A percentile compares a stretch with the other conserved stretches of the same genome.
phyloP scores from a whole-genome alignment of 805 yeast species.

The Wickerhamiella bombiphila region DNA sequence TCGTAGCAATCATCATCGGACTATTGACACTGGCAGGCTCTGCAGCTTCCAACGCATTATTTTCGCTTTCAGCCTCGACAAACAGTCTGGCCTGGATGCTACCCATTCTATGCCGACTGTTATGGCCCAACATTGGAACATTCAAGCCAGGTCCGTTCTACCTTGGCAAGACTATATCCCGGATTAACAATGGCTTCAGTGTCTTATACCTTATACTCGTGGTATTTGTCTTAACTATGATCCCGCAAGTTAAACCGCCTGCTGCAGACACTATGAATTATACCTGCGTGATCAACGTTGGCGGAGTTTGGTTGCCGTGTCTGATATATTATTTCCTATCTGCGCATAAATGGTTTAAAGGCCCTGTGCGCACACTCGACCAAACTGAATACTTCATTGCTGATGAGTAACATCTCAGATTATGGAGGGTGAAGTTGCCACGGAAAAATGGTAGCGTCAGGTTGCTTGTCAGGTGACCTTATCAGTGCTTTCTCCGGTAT shows the following conservation, averaged over 20 bases:
- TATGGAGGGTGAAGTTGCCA: neutral
- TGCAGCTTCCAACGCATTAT: constrained; percentile 47
- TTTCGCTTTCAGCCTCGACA: constrained; percentile 46
- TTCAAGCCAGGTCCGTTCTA: constrained; percentile 52
- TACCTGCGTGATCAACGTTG: constrained; percentile 46
- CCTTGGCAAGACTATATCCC: constrained; percentile 35
- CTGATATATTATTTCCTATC: constrained; percentile 34
- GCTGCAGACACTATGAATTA: constrained; percentile 39
- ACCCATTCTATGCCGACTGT: constrained; percentile 40
- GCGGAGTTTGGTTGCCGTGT: constrained; percentile 44
- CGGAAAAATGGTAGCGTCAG: too few relatives aligned
- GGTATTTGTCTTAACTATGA: constrained; percentile 38
- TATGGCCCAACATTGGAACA: constrained; percentile 31
- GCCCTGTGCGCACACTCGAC: constrained; percentile 30
- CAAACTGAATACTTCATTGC: too few relatives aligned
- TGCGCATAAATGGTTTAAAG: constrained; percentile 38
- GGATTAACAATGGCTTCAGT: constrained; percentile 31
- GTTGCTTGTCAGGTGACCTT: too few relatives aligned
- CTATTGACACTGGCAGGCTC: constrained; percentile 40
- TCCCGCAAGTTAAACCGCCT: constrained; percentile 33
- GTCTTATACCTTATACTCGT: constrained; percentile 36
- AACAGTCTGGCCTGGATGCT: constrained; percentile 46
- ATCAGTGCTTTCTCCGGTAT: too few relatives aligned
- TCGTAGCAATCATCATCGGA: constrained; percentile 44
- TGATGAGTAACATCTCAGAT: neutral